Conservation (phyloP, 495 filamentous ascomycete genomes). For the Lepraria neglecta region DNA sequence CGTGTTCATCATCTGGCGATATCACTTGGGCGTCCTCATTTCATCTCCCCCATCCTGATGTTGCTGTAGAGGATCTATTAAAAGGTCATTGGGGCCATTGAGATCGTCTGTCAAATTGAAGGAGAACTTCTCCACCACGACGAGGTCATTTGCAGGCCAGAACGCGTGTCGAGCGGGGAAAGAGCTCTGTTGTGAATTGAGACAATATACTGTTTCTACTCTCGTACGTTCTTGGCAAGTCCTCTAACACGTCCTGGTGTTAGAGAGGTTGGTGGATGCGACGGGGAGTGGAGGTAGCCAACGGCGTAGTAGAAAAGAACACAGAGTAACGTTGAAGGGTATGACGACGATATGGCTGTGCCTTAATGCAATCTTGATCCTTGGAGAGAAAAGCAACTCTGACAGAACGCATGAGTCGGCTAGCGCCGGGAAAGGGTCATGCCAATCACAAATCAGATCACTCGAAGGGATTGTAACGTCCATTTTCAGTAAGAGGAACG, state of each 20-base stretch:
- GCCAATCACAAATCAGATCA: neutral
- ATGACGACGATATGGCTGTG: neutral
- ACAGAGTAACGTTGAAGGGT: neutral
- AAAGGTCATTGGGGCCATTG: no score
- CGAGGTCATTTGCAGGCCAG: no score
- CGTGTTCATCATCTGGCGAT: no score
- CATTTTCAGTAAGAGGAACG: neutral
- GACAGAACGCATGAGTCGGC: neutral
- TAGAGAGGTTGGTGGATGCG: no score
- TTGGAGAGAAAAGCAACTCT: neutral
- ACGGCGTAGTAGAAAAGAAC: neutral
- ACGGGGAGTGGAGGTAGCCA: neutral
- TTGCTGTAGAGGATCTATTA: no score
- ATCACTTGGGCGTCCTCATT: no score
- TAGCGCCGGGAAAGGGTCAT: neutral
- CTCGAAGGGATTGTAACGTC: neutral
- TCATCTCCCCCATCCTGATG: no score
- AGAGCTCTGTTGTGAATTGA: neutral
- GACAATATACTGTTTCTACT: neutral
- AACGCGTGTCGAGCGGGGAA: neutral
- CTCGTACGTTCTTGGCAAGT: neutral
- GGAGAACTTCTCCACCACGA: no score
- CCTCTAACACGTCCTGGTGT: no score
- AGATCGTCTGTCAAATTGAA: no score
- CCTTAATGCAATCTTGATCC: neutral